Evolutionary conservation across 1,284 basidiomycete species (phyloP).

Genomic region (Retiboletus flavoniger): DNA sequence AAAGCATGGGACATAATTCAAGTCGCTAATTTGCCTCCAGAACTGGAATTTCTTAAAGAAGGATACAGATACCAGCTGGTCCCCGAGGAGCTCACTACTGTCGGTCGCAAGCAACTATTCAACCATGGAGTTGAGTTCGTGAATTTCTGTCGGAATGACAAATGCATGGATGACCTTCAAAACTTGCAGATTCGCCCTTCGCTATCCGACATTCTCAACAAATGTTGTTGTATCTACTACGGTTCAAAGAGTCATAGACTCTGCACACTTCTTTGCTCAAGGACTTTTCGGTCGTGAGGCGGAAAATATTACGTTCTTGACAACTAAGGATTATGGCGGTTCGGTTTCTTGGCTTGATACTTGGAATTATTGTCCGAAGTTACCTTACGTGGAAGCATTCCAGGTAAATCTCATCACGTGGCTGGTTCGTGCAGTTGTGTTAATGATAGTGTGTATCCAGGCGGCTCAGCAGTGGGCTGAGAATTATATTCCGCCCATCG

Average conservation of each 20-base stretch:
- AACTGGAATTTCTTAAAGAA: constrained; percentile 42
- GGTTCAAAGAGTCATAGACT: constrained; percentile 33
- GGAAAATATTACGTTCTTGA: constrained; percentile 14
- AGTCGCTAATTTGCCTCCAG: constrained; percentile 33
- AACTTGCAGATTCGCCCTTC: constrained; percentile 18
- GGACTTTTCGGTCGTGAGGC: constrained; percentile 14
- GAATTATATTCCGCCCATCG: constrained; percentile 43
- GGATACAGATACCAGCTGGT: constrained; percentile 37
- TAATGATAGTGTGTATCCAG: constrained; percentile 13
- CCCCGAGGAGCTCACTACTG: constrained; percentile 20
- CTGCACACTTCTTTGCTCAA: constrained; percentile 17
- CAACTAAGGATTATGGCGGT: constrained; percentile 17
- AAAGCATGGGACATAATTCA: constrained; percentile 31
- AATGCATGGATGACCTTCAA: constrained; percentile 1
- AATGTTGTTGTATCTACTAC: constrained; percentile 39
- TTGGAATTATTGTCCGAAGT: constrained; percentile 13
- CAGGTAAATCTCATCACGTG: background rate
- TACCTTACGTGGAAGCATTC: background rate
- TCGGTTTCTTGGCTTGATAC: constrained; percentile 38
- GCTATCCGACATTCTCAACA: constrained; percentile 27
- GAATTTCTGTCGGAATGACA: background rate
- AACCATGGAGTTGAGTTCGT: constrained; percentile 23
- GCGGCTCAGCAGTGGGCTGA: constrained; percentile 37
- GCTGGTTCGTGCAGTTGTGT: background rate
- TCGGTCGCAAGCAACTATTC: constrained; percentile 20